Percentiles rank a stretch among this genome's conserved stretches.
These are phyloP conservation scores for Talaromyces sp. DNA, from an alignment of 2,329 filamentous ascomycete genomes.

Conservation along the genomic window DNA sequence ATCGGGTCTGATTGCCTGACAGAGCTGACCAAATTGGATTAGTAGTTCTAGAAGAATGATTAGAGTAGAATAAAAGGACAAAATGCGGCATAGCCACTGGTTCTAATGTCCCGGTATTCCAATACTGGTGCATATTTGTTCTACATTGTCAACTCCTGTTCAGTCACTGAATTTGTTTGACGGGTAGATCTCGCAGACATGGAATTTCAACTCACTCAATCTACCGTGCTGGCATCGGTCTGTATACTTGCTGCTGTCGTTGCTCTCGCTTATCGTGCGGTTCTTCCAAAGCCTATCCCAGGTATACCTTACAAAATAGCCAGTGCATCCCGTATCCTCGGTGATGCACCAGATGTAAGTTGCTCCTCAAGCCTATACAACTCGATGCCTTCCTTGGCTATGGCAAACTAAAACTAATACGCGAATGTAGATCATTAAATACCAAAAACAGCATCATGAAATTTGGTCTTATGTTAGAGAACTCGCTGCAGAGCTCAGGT, in stretches of 20 bases:
- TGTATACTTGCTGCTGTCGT: not conserved
- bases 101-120: not conserved
- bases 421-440: not conserved
- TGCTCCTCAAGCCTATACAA: not conserved
- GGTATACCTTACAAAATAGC: slow-evolving; percentile 9
- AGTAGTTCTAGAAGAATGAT: not conserved
- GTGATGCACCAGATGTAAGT: not conserved
- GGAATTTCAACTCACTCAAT: not conserved
- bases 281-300: slow-evolving; percentile 11
- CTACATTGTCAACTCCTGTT: not conserved
- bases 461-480: slow-evolving; percentile 9
- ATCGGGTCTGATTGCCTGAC: not conserved
- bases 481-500: slow-evolving; percentile 28
- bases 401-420: not conserved
- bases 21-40: not conserved
- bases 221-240: not conserved
- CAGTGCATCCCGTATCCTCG: not conserved
- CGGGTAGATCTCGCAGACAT: not conserved
- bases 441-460: not conserved
- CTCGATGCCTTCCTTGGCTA: not conserved
- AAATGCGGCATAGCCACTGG: not conserved
- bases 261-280: not conserved
- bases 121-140: not conserved
- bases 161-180: not conserved
- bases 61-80: not conserved